A percentile compares a stretch with the other conserved stretches of the same genome.
Evolutionary conservation across 495 filamentous ascomycete genomes (phyloP).

Genomic region (Xanthoparmelia taractica): DNA sequence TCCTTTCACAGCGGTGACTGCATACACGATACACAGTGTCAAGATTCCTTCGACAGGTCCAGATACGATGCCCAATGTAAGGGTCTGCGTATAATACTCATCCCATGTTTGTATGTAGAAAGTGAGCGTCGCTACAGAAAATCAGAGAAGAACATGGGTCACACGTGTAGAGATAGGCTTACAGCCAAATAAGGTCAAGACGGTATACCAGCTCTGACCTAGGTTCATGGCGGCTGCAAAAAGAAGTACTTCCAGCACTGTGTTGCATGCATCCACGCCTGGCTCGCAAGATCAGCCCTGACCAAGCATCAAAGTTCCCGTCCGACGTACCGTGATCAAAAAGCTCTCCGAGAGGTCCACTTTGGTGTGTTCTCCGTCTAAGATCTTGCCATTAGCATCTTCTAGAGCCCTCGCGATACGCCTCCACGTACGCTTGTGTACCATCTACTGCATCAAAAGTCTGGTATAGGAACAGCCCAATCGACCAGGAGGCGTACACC

Average conservation of each 20-base stretch:
- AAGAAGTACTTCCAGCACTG: constrained; percentile 82
- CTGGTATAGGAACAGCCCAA: constrained; percentile 91
- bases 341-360: constrained; percentile 87
- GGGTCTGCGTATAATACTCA: constrained; percentile 93
- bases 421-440: constrained; percentile 56
- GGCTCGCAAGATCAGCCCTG: neutral
- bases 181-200: constrained; percentile 79
- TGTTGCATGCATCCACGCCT: constrained; percentile 92
- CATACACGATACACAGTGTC: constrained; percentile 73
- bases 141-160: neutral
- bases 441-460: constrained; percentile 98
- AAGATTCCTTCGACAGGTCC: constrained; percentile 94
- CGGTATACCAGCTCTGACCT: constrained; percentile 84
- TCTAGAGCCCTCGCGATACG: constrained; percentile 36
- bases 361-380: constrained; percentile 73
- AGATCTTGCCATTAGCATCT: neutral
- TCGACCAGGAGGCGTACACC: constrained; percentile 89
- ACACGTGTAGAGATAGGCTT: constrained; percentile 26
- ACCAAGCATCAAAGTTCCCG: neutral
- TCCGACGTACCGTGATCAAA: constrained; percentile 67
- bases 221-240: constrained; percentile 88
- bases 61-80: constrained; percentile 86
- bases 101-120: constrained; percentile 99
- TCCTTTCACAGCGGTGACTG: constrained; percentile 74
- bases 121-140: constrained; percentile 57